A percentile compares a stretch with the other conserved stretches of the same genome.
phyloP scores from a whole-genome alignment of 805 yeast genomes.

The Debaryomyces maramus region DNA sequence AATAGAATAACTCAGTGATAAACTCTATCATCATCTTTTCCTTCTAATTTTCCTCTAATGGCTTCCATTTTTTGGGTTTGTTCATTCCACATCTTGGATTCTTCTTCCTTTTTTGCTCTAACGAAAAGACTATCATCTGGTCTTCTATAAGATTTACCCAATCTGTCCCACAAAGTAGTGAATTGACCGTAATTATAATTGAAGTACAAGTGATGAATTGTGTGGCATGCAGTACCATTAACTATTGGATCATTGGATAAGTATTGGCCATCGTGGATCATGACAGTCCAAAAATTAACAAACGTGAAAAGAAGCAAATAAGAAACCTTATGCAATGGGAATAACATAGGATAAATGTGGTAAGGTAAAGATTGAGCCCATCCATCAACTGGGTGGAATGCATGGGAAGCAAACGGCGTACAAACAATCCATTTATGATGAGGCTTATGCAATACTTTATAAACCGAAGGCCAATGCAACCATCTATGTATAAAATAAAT shows the following conservation, averaged over 20 bases:
- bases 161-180: constrained; percentile 96
- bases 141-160: constrained; percentile 88
- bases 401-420: constrained; percentile 97
- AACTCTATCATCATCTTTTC: constrained; percentile 70
- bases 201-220: constrained; percentile 94
- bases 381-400: constrained; percentile 98
- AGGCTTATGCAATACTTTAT: constrained; percentile 88
- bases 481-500: constrained; percentile 90
- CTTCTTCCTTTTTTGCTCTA: constrained; percentile 55
- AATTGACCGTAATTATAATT: constrained; percentile 98
- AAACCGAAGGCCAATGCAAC: constrained; percentile 89
- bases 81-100: constrained; percentile 61
- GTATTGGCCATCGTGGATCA: constrained; percentile 98
- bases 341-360: constrained; percentile 85
- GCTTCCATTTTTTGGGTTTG: constrained; percentile 76
- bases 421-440: constrained; percentile 99
- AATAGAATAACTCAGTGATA: constrained; percentile 38
- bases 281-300: constrained; percentile 97
- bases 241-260: constrained; percentile 89
- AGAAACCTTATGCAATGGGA: constrained; percentile 88
- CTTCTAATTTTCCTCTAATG: constrained; percentile 80
- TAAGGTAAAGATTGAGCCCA: constrained; percentile 91
- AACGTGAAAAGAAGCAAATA: constrained; percentile 82
- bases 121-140: constrained; percentile 84
- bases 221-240: constrained; percentile 98